Base-by-base conservation (phyloP, 2,329 filamentous ascomycete species). In the Thelonectria discophora region DNA sequence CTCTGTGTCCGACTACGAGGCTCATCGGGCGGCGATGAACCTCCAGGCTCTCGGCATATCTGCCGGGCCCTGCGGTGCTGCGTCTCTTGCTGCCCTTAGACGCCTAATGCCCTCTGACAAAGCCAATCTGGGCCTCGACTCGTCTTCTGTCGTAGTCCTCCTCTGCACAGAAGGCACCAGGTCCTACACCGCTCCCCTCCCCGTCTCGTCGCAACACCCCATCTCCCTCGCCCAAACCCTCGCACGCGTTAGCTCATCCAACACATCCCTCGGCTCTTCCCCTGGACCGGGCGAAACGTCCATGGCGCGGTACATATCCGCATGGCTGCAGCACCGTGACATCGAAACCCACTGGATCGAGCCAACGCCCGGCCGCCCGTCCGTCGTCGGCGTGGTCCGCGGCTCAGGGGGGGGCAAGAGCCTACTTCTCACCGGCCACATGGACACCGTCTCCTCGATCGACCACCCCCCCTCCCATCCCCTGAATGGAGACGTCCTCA, bases 31-130 rank as follows among this genome's bases (percentile, higher is more conserved):
- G 0, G 80, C 87, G 0, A 65, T 81, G 63, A 82, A 88, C 54
- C 77, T 93, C 2, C 72, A 80, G 12, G 68, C 69, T 0, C 69
- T 77, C 1, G 80, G 77, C 0, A 72, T 91, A 0, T 72, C 76
- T 37, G 80, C 82, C 27, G 88, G 89, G 0, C 88, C 89, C 1
- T 91, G 89, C 71, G 89, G 88, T 17, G 85, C 83, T 9, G 85
- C 88, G 0, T 73, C 80, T 0, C 60, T 86, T n/a, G 84, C 82
- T 34, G 89, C 86, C 1, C 69, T 93, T 27, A 79, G 78, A 32
- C 82, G 81, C 24, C 69, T 88, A 3, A 76, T 69, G 42, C 52
- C 69, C 1, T 70, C 76, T 2, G 71, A 78, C 11, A 76, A 75
- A 40, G 62, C 74, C 1, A 63, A 72, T 0, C 66, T 84, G 0